Evolutionary conservation across 352 stramenopile species (phyloP).

Genomic region (Phytopythium cucurbitacearum): DNA sequence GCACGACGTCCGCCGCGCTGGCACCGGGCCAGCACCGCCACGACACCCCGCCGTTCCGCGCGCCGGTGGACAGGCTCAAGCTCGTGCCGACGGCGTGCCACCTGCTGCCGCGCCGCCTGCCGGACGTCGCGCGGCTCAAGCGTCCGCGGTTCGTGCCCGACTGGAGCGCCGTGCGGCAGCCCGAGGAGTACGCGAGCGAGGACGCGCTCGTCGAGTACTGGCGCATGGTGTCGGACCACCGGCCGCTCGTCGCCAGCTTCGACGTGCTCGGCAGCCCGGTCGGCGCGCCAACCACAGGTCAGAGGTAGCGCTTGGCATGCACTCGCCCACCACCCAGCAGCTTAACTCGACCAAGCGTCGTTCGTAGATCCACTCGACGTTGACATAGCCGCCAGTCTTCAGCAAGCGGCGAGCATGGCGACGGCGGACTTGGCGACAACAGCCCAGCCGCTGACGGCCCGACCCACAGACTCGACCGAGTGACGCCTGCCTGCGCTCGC

Average conservation of each 20-base stretch:
- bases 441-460: too few relatives aligned
- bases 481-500: too few relatives aligned
- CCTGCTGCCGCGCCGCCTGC: constrained; percentile 54
- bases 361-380: too few relatives aligned
- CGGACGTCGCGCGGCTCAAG: constrained; percentile 67
- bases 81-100: constrained; percentile 54
- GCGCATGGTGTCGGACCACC: constrained; percentile 78
- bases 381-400: too few relatives aligned
- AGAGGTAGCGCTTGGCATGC: not conserved
- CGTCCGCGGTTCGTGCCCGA: constrained; percentile 73
- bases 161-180: constrained; percentile 42
- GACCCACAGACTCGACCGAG: too few relatives aligned
- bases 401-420: too few relatives aligned
- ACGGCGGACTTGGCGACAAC: too few relatives aligned
- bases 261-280: constrained; percentile 26
- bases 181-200: constrained; percentile 41
- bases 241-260: constrained; percentile 62
- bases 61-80: constrained; percentile 26
- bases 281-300: not conserved
- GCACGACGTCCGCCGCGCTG: not conserved
- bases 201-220: constrained; percentile 78
- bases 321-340: not conserved
- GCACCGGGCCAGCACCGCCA: not conserved
- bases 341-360: too few relatives aligned
- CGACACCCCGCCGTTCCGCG: not conserved